Conservation (phyloP, 2,329 filamentous ascomycete species). For the Colletotrichum aenigma region DNA sequence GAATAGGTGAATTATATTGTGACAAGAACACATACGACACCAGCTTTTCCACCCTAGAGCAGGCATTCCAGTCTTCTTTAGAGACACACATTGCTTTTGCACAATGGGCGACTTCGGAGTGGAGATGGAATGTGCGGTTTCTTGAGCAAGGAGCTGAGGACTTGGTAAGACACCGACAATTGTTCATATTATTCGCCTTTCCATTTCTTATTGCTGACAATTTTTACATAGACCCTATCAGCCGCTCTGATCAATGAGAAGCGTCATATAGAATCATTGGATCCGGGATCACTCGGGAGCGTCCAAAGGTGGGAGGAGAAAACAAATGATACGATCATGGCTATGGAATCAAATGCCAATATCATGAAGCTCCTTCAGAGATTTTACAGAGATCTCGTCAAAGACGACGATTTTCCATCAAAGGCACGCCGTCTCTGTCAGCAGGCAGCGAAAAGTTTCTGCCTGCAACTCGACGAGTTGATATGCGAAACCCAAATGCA, state of each 20-base stretch:
- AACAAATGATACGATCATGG: too few relatives aligned
- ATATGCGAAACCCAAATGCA: conserved; percentile 2
- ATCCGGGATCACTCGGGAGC: too few relatives aligned
- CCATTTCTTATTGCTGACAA: too few relatives aligned
- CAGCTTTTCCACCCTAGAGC: conserved; percentile 31
- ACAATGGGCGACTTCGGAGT: conserved; percentile 21
- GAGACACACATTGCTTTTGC: not conserved
- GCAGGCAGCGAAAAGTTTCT: not conserved
- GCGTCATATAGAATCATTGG: too few relatives aligned
- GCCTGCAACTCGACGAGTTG: not conserved
- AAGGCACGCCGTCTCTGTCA: not conserved
- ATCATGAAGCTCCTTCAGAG: conserved; percentile 22
- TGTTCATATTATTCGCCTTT: too few relatives aligned
- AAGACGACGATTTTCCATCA: conserved; percentile 24
- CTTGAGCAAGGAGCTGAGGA: conserved; percentile 6
- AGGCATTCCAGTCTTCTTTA: conserved; percentile 26
- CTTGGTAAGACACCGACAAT: too few relatives aligned
- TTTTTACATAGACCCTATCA: too few relatives aligned
- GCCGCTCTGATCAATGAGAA: too few relatives aligned
- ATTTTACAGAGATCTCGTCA: conserved; percentile 38
- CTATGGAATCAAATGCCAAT: too few relatives aligned
- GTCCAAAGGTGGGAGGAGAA: too few relatives aligned
- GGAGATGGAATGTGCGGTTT: conserved; percentile 24
- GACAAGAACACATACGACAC: conserved; percentile 23
- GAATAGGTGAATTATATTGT: not conserved